Evolutionary conservation across 176 grass and related monocot genomes (phyloP), one percentile per base, ranked within the genome.

Genomic region (Carex scoparia): DNA sequence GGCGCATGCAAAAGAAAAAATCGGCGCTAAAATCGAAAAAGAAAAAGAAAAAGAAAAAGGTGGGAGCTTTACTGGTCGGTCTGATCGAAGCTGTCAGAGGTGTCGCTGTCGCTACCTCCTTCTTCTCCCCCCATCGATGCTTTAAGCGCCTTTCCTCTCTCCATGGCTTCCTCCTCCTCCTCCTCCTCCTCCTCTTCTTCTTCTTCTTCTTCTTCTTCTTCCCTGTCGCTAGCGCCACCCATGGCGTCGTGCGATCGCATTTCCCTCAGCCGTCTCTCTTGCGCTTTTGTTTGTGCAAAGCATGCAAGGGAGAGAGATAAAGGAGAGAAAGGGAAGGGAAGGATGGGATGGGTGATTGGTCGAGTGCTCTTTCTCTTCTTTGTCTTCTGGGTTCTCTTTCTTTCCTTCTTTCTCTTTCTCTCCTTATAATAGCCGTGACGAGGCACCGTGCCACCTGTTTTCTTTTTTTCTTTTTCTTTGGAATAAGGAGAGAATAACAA

Each of bases 31-130:
- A 40, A 40, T 40, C 38, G 38, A 5, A 40, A 40, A 5, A 40
- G 5, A 40, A 35, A 35, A 35, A 35, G 3, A 1, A 40, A 40
- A 40, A 4, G 38, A 40, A 28, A 79, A 54, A 61, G 38, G 28
- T 5, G 59, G 4, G 59, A 81, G 58, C 27, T 81, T 44, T 81
- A 81, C 79, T 81, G 33, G 79, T 81, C 33, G 49, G 12, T 81
- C 1, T 18, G 49, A 16, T 61, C 28, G 11, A 33, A 65, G n/a
- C 18, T 49, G 42, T 73, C 33, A 18, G 57, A 62, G 58, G 8
- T 35, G 18, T 65, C 33, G 18, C 56, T 81, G 16, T 46, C 44
- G 44, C 44, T 46, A 46, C 7, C 44, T 46, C 12, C 60, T 81
- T 31, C 79, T 81, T 60, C 79, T 81, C 56, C 79, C 58, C 7